phyloP scores from a whole-genome alignment of 768 basidiomycete genomes.

The Leccinum disarticulatum region DNA sequence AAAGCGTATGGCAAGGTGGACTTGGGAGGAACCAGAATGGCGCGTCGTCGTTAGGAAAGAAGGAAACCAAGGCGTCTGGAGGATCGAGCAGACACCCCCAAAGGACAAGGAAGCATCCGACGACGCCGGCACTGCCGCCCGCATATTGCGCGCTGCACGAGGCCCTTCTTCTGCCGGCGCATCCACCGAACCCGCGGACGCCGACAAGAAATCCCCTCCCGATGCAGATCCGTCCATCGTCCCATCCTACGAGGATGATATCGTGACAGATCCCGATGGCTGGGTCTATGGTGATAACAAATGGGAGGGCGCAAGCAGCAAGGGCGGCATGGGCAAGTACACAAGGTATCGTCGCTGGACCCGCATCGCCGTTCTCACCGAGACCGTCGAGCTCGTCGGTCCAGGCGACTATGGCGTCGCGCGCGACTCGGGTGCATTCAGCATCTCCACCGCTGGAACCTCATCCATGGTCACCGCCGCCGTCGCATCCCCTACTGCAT shows the following conservation, averaged over 20 bases:
- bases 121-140: conserved; percentile 40
- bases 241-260: conserved; percentile 47
- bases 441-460: conserved; percentile 11
- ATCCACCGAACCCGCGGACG: conserved; percentile 23
- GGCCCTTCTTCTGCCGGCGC: conserved; percentile 23
- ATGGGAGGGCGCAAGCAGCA: conserved; percentile 77
- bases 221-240: conserved; percentile 32
- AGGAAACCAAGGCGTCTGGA: conserved; percentile 47
- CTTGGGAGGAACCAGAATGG: conserved; percentile 94
- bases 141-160: conserved; percentile 57
- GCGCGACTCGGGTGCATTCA: conserved; percentile 27
- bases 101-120: conserved; percentile 41
- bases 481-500: conserved; percentile 28
- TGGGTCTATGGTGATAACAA: conserved; percentile 97
- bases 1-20: conserved; percentile 79
- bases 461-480: conserved; percentile 28
- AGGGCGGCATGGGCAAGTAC: conserved; percentile 90
- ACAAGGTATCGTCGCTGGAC: conserved; percentile 88
- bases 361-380: conserved; percentile 74
- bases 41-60: conserved; percentile 62
- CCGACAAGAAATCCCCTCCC: conserved; percentile 19
- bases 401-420: conserved; percentile 33
- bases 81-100: conserved; percentile 65
- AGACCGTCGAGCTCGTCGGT: conserved; percentile 60
- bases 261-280: conserved; percentile 77